These are phyloP conservation scores for Forsythia suspensa DNA, from an alignment of 257 asterid genomes.

Conservation along the genomic window DNA sequence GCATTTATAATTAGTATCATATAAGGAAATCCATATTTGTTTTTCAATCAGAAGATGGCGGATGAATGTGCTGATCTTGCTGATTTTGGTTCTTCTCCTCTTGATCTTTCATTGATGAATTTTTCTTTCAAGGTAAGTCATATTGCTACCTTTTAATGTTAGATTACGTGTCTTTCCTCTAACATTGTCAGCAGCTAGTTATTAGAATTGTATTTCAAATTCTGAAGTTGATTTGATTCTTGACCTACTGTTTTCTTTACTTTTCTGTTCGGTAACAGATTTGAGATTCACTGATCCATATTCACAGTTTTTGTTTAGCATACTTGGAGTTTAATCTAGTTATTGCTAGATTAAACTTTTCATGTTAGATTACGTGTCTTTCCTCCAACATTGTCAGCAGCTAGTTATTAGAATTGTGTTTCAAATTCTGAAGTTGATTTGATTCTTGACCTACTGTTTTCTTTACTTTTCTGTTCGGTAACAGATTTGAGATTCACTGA, in stretches of 20 bases:
- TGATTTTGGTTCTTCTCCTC: slow-evolving; percentile 66
- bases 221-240: slow-evolving; percentile 6
- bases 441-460: not conserved
- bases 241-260: not conserved
- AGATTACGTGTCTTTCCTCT: not conserved
- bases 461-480: too few species aligned
- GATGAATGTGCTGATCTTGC: slow-evolving; percentile 87
- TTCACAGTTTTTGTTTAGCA: too few species aligned
- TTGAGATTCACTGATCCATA: too few species aligned
- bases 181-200: not conserved
- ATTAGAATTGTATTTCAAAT: not conserved
- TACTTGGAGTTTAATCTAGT: too few species aligned
- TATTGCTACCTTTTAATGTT: not conserved
- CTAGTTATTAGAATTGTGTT: not conserved
- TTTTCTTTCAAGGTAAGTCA: slow-evolving; percentile 86
- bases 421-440: slow-evolving; percentile 1
- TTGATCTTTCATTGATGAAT: slow-evolving; percentile 77
- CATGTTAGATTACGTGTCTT: not conserved
- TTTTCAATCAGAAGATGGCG: slow-evolving; percentile 54
- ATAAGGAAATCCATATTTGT: slow-evolving; percentile 20
- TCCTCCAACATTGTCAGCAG: not conserved
- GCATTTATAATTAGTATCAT: slow-evolving; percentile 12
- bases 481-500: too few species aligned
- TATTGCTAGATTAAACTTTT: not conserved
- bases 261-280: too few species aligned